Conservation (phyloP, 495 filamentous ascomycete genomes). For the Ramalina peruviana region DNA sequence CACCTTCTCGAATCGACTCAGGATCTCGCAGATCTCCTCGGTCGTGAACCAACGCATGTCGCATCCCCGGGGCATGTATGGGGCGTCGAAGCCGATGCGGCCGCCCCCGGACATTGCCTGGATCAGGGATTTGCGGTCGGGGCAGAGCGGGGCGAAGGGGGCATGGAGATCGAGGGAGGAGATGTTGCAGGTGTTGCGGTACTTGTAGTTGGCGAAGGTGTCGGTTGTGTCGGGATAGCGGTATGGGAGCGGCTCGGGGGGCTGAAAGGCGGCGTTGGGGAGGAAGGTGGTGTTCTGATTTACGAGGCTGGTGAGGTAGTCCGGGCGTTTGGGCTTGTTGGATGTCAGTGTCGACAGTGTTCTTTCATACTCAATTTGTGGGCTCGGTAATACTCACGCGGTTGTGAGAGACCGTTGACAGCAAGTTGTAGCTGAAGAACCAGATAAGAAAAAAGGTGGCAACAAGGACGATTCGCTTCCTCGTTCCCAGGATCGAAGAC, state of each 20-base stretch:
- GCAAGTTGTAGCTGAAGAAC: neutral
- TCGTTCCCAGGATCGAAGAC: neutral
- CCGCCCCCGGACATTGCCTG: conserved; percentile 38
- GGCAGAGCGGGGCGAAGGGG: conserved; percentile 31
- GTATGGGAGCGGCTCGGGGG: conserved; percentile 22
- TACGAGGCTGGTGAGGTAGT: conserved; percentile 9
- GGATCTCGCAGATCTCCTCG: conserved; percentile 33
- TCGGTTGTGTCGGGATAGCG: conserved; percentile 24
- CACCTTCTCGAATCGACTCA: conserved; percentile 34
- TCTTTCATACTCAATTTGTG: no score
- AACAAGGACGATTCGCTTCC: neutral
- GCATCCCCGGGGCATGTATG: conserved; percentile 34
- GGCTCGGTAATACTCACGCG: neutral
- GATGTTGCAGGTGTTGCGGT: conserved; percentile 30
- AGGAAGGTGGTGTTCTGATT: conserved; percentile 15
- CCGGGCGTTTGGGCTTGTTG: conserved; percentile 10
- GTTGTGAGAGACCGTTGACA: neutral
- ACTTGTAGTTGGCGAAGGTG: conserved; percentile 27
- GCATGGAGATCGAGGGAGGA: conserved; percentile 35
- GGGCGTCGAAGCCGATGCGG: conserved; percentile 34
- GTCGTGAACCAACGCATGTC: conserved; percentile 40
- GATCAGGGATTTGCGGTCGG: conserved; percentile 26
- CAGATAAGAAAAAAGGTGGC: neutral
- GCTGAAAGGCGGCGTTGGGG: conserved; percentile 24
- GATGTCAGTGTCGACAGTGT: neutral